Evolutionary conservation across 1,284 basidiomycete genomes (phyloP).

Genomic region (Heliocybe sulcata): DNA sequence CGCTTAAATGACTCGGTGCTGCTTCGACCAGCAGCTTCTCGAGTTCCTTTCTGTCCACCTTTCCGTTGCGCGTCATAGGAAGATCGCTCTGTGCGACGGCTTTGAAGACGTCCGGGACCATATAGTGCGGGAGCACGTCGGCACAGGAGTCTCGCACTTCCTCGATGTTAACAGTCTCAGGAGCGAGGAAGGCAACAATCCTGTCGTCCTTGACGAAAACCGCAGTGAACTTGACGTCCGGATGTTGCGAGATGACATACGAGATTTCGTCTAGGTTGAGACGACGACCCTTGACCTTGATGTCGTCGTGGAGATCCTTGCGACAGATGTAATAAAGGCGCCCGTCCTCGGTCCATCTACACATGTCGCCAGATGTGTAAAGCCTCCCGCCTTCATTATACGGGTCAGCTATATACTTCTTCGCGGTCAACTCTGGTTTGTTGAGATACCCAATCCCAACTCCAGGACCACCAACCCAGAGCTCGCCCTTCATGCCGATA

Average conservation of each 20-base stretch:
- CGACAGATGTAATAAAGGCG: background rate
- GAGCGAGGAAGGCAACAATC: background rate
- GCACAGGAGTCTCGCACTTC: background rate
- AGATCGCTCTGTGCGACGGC: constrained; percentile 11
- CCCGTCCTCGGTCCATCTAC: background rate
- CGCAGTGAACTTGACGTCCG: background rate
- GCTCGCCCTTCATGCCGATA: constrained; percentile 44
- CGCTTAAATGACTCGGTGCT: too few species aligned
- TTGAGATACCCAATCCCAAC: constrained; percentile 48
- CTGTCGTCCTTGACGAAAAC: background rate
- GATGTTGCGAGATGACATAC: background rate
- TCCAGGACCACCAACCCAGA: constrained; percentile 55
- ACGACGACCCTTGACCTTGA: background rate
- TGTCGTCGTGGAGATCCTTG: background rate
- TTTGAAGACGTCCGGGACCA: background rate
- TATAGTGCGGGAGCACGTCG: background rate
- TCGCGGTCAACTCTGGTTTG: constrained; percentile 44
- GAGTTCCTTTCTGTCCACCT: too few species aligned
- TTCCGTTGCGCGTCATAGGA: constrained; percentile 8
- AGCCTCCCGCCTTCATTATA: constrained; percentile 38
- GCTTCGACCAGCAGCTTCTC: too few species aligned
- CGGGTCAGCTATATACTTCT: constrained; percentile 42
- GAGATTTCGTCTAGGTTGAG: background rate
- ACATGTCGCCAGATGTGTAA: background rate
- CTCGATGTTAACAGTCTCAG: background rate